phyloP scores from a whole-genome alignment of 768 basidiomycete genomes.

The Phylloporus arenicola region DNA sequence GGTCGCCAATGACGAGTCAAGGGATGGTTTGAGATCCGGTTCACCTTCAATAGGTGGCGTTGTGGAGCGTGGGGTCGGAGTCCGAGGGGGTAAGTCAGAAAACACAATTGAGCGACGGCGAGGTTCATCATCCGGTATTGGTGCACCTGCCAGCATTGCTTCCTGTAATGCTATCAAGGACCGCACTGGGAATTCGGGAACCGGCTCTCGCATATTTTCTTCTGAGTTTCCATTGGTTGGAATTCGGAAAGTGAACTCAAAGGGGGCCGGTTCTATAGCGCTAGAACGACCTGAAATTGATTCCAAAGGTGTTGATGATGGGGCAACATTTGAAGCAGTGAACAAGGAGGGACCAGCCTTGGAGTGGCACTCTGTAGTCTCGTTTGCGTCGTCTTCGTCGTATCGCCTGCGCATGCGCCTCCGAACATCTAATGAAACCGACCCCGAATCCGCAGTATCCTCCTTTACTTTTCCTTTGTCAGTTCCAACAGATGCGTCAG shows the following conservation, averaged over 20 bases:
- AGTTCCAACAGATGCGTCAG: not conserved
- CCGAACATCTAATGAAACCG: conserved; percentile 3
- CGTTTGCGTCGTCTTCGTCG: conserved; percentile 7
- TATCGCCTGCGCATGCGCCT: conserved; percentile 20
- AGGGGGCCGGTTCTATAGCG: conserved; percentile 9
- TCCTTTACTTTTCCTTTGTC: conserved; percentile 27
- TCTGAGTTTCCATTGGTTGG: conserved; percentile 6
- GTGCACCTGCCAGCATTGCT: conserved; percentile 20
- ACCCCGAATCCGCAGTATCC: not conserved
- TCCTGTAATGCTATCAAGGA: conserved; percentile 23
- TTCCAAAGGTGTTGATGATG: not conserved
- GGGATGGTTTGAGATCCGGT: not conserved
- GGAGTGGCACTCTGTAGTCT: not conserved
- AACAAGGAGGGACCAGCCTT: conserved; percentile 9
- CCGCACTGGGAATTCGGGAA: conserved; percentile 21
- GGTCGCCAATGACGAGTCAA: conserved; percentile 7
- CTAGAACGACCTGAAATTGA: conserved; percentile 9
- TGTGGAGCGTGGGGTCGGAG: conserved; percentile 7
- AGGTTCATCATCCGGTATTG: conserved; percentile 21
- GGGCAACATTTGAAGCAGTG: not conserved
- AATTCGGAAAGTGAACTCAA: conserved; percentile 24
- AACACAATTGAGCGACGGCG: conserved; percentile 25
- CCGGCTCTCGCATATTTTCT: conserved; percentile 21
- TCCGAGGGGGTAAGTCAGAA: conserved; percentile 13
- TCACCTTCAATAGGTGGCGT: conserved; percentile 12